Evolutionary conservation across 257 asterid genomes (phyloP).

Genomic region (Marsdenia floribunda): DNA sequence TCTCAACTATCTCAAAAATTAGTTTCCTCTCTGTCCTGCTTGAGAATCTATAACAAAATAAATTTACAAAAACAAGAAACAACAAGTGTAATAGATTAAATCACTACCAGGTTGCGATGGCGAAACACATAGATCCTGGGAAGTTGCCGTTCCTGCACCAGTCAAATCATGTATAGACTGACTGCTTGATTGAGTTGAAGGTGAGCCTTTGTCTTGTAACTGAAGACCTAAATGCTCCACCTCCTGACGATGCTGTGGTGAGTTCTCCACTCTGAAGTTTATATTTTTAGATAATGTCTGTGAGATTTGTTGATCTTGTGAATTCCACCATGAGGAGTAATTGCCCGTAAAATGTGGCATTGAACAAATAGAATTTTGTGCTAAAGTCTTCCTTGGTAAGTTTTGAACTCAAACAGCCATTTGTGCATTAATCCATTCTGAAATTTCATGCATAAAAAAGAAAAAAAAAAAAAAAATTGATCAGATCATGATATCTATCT

Average conservation of each 20-base stretch:
- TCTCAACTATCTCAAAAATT: background rate
- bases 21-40: background rate
- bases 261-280: slow-evolving; percentile 29
- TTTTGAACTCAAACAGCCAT: slow-evolving; percentile 33
- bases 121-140: slow-evolving; percentile 61
- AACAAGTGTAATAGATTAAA: background rate
- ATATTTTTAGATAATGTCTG: slow-evolving; percentile 24
- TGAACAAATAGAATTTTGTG: slow-evolving; percentile 1
- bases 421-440: slow-evolving; percentile 26
- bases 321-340: slow-evolving; percentile 28
- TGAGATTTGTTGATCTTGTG: slow-evolving; percentile 24
- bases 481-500: background rate
- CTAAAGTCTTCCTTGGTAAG: slow-evolving; percentile 19
- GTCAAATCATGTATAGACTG: slow-evolving; percentile 30
- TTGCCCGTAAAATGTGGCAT: slow-evolving; percentile 16
- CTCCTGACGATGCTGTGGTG: slow-evolving; percentile 27
- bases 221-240: slow-evolving; percentile 34
- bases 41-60: background rate
- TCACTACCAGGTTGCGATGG: slow-evolving; percentile 62
- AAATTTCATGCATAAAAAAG: slow-evolving; percentile 24
- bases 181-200: slow-evolving; percentile 40
- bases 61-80: background rate
- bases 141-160: slow-evolving; percentile 41
- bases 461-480: slow-evolving; percentile 18
- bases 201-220: slow-evolving; percentile 35